Percentiles rank a stretch among this genome's conserved stretches.
Conservation (phyloP, 495 filamentous ascomycete genomes). For the Tetracladium marchalianum region DNA sequence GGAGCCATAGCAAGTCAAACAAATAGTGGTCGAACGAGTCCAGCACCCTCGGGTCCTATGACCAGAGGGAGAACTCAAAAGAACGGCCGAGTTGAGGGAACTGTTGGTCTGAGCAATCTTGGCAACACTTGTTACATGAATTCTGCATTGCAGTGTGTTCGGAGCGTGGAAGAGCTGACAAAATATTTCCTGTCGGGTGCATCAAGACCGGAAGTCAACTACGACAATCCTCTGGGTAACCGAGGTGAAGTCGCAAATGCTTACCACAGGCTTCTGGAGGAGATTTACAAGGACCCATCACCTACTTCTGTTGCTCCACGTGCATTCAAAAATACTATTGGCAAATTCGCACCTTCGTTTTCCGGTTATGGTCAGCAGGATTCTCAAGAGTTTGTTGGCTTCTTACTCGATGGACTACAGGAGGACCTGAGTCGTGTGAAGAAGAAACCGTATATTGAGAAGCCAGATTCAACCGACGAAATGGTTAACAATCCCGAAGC, state of each 20-base stretch:
- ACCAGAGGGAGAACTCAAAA: slow-evolving; percentile 59
- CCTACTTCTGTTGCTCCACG: slow-evolving; percentile 58
- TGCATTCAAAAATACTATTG: slow-evolving; percentile 71
- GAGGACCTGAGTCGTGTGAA: slow-evolving; percentile 89
- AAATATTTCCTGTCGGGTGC: slow-evolving; percentile 75
- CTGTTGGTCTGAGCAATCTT: slow-evolving; percentile 75
- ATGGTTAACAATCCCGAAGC: slow-evolving; percentile 76
- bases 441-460: slow-evolving; percentile 96
- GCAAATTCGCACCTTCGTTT: slow-evolving; percentile 70
- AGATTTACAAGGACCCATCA: slow-evolving; percentile 56
- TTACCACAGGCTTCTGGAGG: slow-evolving; percentile 63
- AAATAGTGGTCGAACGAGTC: slow-evolving; percentile 54
- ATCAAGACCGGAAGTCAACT: slow-evolving; percentile 72
- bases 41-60: slow-evolving; percentile 41
- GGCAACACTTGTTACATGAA: slow-evolving; percentile 99
- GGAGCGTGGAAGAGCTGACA: slow-evolving; percentile 83
- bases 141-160: slow-evolving; percentile 86
- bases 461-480: slow-evolving; percentile 94
- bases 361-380: slow-evolving; percentile 96
- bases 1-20: slow-evolving; percentile 7
- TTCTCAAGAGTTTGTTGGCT: slow-evolving; percentile 95
- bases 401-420: slow-evolving; percentile 86
- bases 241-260: slow-evolving; percentile 72
- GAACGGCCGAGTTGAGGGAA: slow-evolving; percentile 56
- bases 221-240: slow-evolving; percentile 72